Base-by-base conservation (phyloP, 805 yeast species). In the Ogataea pignaliae region DNA sequence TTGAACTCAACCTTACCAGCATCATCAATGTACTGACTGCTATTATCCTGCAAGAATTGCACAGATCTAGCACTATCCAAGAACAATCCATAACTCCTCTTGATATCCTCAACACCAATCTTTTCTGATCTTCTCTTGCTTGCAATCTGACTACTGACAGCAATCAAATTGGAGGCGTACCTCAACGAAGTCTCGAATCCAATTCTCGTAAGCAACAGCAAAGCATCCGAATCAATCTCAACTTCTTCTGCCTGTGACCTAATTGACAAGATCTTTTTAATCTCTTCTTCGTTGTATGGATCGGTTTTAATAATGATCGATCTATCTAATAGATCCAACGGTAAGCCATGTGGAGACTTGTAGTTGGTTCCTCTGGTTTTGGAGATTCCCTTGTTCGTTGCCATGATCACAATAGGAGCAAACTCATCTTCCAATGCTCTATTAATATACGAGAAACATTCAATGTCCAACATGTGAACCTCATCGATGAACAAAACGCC, bases 401-500 rank as follows among this genome's bases (percentile, higher is more conserved):
- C 99, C 63, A 93, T 76, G 2, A 93, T 89, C 31, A 93, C 99
- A 44, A 93, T 79, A 37, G 99, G 99, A 2, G 97, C 91, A 61
- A 93, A 86, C 26, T 85, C 71, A 40, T 90, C 83, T 68, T 93
- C 99, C 51, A 93, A 74, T 10, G 98, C 98, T 52, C 95, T 78
- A 70, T 93, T 93, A 56, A 93, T 78, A 66, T 87, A 93, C 14
- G 98, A 86, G 63, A 93, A 93, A 59, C 96, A 83, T 68, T 93
- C 99, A 57, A 93, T 85, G 66, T 93, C 99, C 52, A 93, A 79
- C 98, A 93, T 93, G 69, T 93, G 96, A 40, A 90, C 97, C 70
- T 93, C 99, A 67, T 93, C 99, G 55, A 93, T 89, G 66, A 93
- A 93, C 55, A 93, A 72, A 18, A 93, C 99, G 58, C 99, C 99